These are phyloP conservation scores for Fragilariopsis cylindrus DNA, from an alignment of 108 stramenopile species.

Conservation along the genomic window DNA sequence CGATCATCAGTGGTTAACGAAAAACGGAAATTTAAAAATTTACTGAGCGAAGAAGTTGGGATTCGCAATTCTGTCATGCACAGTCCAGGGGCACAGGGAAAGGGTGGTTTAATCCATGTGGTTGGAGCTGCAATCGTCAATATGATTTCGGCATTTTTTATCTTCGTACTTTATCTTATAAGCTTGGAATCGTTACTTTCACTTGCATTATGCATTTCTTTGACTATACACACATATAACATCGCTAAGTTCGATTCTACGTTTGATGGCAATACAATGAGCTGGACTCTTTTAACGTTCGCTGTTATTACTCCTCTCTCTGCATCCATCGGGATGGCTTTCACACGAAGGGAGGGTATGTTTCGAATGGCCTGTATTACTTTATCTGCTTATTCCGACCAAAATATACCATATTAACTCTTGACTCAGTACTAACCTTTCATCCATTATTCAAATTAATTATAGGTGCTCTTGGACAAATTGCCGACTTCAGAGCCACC, in stretches of 20 bases:
- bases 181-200: conserved; percentile 49
- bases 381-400: too few relatives aligned
- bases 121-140: conserved; percentile 28
- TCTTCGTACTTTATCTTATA: conserved; percentile 45
- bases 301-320: conserved; percentile 51
- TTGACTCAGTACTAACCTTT: too few relatives aligned
- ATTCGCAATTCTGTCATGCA: not conserved
- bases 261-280: conserved; percentile 30
- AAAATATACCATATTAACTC: too few relatives aligned
- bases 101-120: conserved; percentile 3
- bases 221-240: conserved; percentile 36
- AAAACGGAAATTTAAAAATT: not conserved
- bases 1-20: too few relatives aligned
- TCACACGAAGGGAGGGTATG: conserved; percentile 38
- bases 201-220: conserved; percentile 37
- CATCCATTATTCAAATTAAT: too few relatives aligned
- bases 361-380: too few relatives aligned
- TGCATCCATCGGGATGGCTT: conserved; percentile 51
- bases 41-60: not conserved
- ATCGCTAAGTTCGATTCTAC: not conserved
- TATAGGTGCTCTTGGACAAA: conserved; percentile 11
- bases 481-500: conserved; percentile 51
- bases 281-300: conserved; percentile 47
- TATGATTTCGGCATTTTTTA: conserved; percentile 33
- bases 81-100: conserved; percentile 11